Percentiles rank a stretch among this genome's conserved stretches.
Conservation (phyloP, 2,329 filamentous ascomycete species). For the Apiospora saccharicola region DNA sequence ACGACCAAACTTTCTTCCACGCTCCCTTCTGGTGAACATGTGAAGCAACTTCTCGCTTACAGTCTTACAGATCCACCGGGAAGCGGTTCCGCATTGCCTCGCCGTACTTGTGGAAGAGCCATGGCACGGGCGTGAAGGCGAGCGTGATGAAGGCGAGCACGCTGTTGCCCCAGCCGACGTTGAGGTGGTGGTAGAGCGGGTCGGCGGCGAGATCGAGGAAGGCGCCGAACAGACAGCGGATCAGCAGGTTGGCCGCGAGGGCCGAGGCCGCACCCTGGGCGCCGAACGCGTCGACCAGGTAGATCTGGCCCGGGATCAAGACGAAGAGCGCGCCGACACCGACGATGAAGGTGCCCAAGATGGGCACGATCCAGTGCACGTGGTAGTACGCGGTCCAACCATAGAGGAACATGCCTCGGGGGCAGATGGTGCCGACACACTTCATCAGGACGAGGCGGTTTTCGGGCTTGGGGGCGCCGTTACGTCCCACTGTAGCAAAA, state of each 20-base stretch:
- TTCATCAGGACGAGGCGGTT: conserved; percentile 34
- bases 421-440: conserved; percentile 30
- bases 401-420: conserved; percentile 54
- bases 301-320: conserved; percentile 42
- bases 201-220: conserved; percentile 59
- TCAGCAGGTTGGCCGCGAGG: conserved; percentile 64
- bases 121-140: conserved; percentile 33
- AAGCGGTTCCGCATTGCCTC: conserved; percentile 31
- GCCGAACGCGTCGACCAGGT: conserved; percentile 37
- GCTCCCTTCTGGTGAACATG: neutral
- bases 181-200: conserved; percentile 57
- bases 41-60: neutral
- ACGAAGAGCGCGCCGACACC: conserved; percentile 46
- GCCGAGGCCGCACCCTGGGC: conserved; percentile 47
- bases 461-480: conserved; percentile 28
- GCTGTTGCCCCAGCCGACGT: conserved; percentile 63
- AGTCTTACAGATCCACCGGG: conserved; percentile 6
- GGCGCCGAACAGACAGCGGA: conserved; percentile 58
- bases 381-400: conserved; percentile 53
- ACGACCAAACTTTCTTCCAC: neutral
- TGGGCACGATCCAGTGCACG: conserved; percentile 56
- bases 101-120: conserved; percentile 33
- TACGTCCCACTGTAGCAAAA: neutral
- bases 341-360: conserved; percentile 51
- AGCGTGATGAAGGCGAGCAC: conserved; percentile 41